Conservation (phyloP, 148 eudicot species). For the Pouteria glomerata region DNA sequence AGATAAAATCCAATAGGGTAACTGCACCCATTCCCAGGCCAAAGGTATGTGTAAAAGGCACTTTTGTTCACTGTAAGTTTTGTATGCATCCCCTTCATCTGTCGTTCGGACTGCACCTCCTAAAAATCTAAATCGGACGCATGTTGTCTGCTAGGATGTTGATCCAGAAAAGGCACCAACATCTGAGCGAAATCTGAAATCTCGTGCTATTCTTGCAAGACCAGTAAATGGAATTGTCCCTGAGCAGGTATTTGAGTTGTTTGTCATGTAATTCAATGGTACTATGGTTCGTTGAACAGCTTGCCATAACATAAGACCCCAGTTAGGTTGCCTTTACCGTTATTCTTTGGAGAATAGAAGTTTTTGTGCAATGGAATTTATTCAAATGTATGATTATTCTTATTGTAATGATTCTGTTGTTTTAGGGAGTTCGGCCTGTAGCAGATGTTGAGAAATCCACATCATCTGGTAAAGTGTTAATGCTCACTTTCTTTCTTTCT, state of each 20-base stretch:
- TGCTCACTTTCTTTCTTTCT: too few species aligned
- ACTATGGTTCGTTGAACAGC: background rate
- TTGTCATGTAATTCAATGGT: background rate
- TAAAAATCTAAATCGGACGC: background rate
- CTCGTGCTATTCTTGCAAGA: conserved; percentile 73
- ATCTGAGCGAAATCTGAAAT: conserved; percentile 67
- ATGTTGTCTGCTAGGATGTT: conserved; percentile 42
- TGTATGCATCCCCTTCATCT: background rate
- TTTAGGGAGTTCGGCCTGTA: conserved; percentile 52
- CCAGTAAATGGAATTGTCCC: conserved; percentile 62
- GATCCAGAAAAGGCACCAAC: conserved; percentile 67
- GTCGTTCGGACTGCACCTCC: background rate
- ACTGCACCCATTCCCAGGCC: conserved; percentile 42
- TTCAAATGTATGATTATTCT: background rate
- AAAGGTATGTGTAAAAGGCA: conserved; percentile 37
- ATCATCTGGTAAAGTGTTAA: conserved; percentile 52
- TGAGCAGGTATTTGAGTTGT: conserved; percentile 53
- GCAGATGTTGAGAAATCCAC: conserved; percentile 62
- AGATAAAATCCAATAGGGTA: conserved; percentile 49
- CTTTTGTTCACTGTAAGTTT: too few species aligned
- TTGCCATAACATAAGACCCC: background rate
- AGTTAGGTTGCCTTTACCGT: background rate
- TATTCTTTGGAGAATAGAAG: background rate
- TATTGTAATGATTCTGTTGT: conserved; percentile 14
- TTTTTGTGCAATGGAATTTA: background rate